phyloP scores from a whole-genome alignment of 2,329 filamentous ascomycete genomes.

The Metarhizium sp. region DNA sequence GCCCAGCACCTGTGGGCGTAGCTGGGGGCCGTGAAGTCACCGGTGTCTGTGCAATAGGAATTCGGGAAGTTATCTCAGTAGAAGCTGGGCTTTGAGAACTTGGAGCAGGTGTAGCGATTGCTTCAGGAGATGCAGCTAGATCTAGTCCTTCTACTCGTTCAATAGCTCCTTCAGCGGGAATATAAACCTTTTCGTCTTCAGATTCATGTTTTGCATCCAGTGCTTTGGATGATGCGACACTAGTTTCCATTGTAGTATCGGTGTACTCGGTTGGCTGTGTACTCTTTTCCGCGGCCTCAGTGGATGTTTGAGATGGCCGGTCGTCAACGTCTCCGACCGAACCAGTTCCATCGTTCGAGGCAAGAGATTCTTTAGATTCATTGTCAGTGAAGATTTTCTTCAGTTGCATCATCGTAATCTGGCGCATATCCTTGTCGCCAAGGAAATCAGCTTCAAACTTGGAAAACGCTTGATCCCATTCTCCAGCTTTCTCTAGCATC shows the following conservation, averaged over 20 bases:
- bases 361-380: conserved; percentile 68
- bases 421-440: conserved; percentile 91
- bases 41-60: not conserved
- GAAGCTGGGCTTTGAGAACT: conserved; percentile 2
- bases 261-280: conserved; percentile 32
- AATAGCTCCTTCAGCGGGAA: conserved; percentile 25
- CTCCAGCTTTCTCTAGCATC: conserved; percentile 85
- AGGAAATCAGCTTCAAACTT: conserved; percentile 92
- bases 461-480: conserved; percentile 85
- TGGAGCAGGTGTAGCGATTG: conserved; percentile 12
- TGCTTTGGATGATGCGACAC: conserved; percentile 15
- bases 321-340: conserved; percentile 45
- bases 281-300: conserved; percentile 37
- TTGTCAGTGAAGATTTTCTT: conserved; percentile 93
- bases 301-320: conserved; percentile 33
- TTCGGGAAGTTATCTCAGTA: not conserved
- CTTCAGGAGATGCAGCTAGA: conserved; percentile 29
- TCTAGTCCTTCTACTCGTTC: conserved; percentile 42
- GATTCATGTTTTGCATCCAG: conserved; percentile 10
- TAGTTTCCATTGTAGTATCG: conserved; percentile 24
- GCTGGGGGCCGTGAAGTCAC: conserved; percentile 11
- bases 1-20: conserved; percentile 12
- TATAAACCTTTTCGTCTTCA: conserved; percentile 21
- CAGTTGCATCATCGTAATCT: conserved; percentile 83
- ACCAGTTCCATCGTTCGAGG: conserved; percentile 56